Evolutionary conservation across 805 yeast genomes (phyloP), one percentile per base, ranked within the genome.

Genomic region (Lachancea fermentati): DNA sequence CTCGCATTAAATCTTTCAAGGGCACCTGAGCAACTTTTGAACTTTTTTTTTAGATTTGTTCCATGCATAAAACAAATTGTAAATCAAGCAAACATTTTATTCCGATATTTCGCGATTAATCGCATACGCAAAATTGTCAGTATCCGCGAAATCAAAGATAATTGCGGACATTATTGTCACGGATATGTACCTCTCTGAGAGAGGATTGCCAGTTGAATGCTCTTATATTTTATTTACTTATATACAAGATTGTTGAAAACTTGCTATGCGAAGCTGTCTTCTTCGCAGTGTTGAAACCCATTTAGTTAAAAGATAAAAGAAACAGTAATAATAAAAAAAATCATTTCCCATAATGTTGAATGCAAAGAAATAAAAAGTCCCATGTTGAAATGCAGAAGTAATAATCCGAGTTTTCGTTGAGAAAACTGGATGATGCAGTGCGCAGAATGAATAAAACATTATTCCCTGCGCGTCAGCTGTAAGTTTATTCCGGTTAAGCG

Each of bases 341-440:
- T 14, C 6, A n/a, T 29, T 29, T 29, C 16, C 16, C 32, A 12
- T 12, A 29, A 29, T 29, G 32, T 29, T 29, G 32, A 29, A 29
- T 29, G 32, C 32, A 29, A 29, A 29, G 32, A 29, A 29, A 29
- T n/a, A 16, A 36, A 17, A 37, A 46, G 46, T 42, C 48, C 48
- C 53, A 51, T 49, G 55, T 51, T 51, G 55, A 51, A 46, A 51
- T 51, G 55, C 55, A 44, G 36, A 32, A 30, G 24, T 30, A n/a
- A 14, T 7, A 7, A 11, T 22, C 26, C 26, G 11, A 7, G 26
- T 7, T 11, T 22, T 22, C 26, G 26, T 22, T 22, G 26, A 22
- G 26, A 22, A 22, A 11, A 22, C 26, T 22, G 26, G 11, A 22
- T 11, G 11, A 22, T 22, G 26, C 26, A 22, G 26, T 22, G 26